These are phyloP conservation scores for Cryphonectria nitschkei DNA, from an alignment of 2,329 filamentous ascomycete genomes.

Conservation along the genomic window DNA sequence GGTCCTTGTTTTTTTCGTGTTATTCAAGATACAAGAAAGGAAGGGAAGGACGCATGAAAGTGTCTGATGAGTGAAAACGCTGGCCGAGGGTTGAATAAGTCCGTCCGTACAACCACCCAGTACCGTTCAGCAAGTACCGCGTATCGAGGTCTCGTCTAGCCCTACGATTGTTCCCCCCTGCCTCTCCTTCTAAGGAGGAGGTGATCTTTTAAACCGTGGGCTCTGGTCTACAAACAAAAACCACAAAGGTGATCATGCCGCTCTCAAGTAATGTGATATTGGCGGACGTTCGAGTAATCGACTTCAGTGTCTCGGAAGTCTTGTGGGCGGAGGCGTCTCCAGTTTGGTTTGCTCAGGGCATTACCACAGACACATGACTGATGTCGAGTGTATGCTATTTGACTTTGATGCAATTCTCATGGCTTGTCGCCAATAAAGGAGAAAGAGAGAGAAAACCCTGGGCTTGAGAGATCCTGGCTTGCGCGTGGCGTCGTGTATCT, in stretches of 20 bases:
- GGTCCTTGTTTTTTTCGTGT: not conserved
- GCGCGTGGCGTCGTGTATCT: slow-evolving; percentile 1
- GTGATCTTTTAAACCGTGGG: not conserved
- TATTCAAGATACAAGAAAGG: not conserved
- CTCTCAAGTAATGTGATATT: not conserved
- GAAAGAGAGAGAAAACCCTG: not conserved
- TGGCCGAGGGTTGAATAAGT: not conserved
- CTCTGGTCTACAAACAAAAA: not conserved
- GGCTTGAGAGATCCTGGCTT: not conserved
- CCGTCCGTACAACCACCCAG: not conserved
- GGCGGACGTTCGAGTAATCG: not conserved
- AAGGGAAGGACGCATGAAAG: not conserved
- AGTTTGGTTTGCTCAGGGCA: not conserved
- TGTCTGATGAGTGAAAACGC: not conserved
- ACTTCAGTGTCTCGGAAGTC: not conserved
- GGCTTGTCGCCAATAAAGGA: not conserved
- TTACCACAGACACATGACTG: slow-evolving; percentile 3
- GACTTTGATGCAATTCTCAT: not conserved
- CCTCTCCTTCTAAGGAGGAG: too few relatives aligned
- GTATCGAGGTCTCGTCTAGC: not conserved
- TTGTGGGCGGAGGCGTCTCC: not conserved
- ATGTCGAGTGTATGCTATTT: not conserved
- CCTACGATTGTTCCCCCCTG: not conserved
- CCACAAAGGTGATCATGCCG: not conserved
- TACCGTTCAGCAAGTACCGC: not conserved